phyloP scores from a whole-genome alignment of 345 rosid species.

The Noccaea bulbosa region DNA sequence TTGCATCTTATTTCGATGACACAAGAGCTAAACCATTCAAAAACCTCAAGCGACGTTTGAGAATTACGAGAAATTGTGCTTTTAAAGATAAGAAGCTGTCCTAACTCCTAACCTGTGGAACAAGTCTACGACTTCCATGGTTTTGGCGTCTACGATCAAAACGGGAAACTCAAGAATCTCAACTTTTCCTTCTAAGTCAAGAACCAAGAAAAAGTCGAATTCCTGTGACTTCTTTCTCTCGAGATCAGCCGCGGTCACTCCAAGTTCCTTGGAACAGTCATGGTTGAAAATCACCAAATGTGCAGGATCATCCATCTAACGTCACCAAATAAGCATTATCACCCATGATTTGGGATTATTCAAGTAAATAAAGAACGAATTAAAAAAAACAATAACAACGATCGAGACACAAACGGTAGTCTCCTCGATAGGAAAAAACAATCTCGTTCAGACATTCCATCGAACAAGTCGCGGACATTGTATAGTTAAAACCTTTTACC shows the following conservation, averaged over 20 bases:
- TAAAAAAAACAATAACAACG: too few species aligned
- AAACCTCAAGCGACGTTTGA: neutral
- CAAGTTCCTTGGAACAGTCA: constrained; percentile 63
- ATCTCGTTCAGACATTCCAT: constrained; percentile 43
- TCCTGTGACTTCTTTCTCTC: constrained; percentile 57
- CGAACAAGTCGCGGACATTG: constrained; percentile 45
- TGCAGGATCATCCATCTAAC: constrained; percentile 71
- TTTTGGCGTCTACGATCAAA: constrained; percentile 69
- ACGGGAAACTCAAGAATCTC: constrained; percentile 96
- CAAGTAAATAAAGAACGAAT: neutral
- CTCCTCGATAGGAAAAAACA: neutral
- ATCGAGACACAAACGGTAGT: too few species aligned
- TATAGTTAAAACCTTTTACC: constrained; percentile 43
- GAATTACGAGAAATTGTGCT: neutral
- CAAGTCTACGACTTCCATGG: constrained; percentile 66
- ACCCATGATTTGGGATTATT: neutral
- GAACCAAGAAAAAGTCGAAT: constrained; percentile 72
- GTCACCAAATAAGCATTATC: constrained; percentile 12
- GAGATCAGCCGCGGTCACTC: constrained; percentile 50
- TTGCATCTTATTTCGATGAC: neutral
- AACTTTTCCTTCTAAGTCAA: constrained; percentile 92
- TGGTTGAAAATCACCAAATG: constrained; percentile 82
- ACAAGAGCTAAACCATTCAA: constrained; percentile 5
- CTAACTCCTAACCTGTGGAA: constrained; percentile 85
- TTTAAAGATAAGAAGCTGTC: constrained; percentile 11